phyloP scores from a whole-genome alignment of 305 asterid species.

The Fraxinus platypoda region DNA sequence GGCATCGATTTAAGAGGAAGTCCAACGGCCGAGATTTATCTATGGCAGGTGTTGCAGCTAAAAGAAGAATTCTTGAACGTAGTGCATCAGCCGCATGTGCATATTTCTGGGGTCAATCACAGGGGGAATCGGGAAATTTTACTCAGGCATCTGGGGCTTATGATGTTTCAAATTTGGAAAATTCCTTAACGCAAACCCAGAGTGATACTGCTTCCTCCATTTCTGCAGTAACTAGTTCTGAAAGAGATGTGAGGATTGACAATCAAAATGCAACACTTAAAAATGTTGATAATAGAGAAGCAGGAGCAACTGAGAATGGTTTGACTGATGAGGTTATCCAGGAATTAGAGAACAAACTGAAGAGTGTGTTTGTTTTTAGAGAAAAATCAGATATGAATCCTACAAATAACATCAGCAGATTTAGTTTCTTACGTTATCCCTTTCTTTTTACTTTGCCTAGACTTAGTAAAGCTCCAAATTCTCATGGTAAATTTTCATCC shows the following conservation, averaged over 20 bases:
- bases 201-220: constrained; percentile 26
- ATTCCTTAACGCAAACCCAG: constrained; percentile 27
- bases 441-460: constrained; percentile 45
- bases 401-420: constrained; percentile 32
- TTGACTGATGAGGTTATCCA: constrained; percentile 30
- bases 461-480: constrained; percentile 34
- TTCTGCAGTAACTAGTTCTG: constrained; percentile 33
- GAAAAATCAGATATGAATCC: constrained; percentile 39
- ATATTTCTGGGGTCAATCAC: constrained; percentile 48
- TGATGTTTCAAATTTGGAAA: constrained; percentile 34
- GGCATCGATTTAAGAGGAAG: constrained; percentile 68
- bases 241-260: constrained; percentile 30
- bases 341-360: constrained; percentile 32
- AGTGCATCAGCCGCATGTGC: constrained; percentile 81
- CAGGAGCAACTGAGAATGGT: constrained; percentile 34
- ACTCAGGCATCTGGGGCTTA: constrained; percentile 36
- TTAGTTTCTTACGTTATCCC: constrained; percentile 44
- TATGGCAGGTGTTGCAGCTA: constrained; percentile 49
- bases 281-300: constrained; percentile 29
- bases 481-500: constrained; percentile 39
- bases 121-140: constrained; percentile 36
- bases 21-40: constrained; percentile 64
- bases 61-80: constrained; percentile 76
- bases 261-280: constrained; percentile 22
- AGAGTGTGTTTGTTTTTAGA: constrained; percentile 31